A percentile compares a stretch with the other conserved stretches of the same genome.
Conservation (phyloP, 192 early-diverging fungal genomes). For the Funneliformis geosporum region DNA sequence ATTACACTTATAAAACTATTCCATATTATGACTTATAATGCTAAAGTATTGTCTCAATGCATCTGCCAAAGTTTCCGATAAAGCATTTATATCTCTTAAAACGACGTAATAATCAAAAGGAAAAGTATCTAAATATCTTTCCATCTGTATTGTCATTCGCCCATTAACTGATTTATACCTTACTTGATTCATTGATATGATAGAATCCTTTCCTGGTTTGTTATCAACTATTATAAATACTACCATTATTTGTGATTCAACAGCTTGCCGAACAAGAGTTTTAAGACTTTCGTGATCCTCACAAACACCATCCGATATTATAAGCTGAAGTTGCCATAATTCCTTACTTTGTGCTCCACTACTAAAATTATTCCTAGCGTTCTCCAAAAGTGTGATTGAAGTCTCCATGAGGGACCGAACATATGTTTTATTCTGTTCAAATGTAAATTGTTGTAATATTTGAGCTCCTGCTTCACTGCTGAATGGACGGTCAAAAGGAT, state of each 20-base stretch:
- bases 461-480: slow-evolving; percentile 87
- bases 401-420: slow-evolving; percentile 86
- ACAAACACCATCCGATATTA: slow-evolving; percentile 96
- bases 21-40: slow-evolving; percentile 55
- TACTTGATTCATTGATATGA: slow-evolving; percentile 88
- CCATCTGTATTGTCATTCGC: slow-evolving; percentile 66
- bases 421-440: slow-evolving; percentile 86
- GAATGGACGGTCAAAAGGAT: slow-evolving; percentile 94
- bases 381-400: slow-evolving; percentile 76
- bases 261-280: slow-evolving; percentile 80
- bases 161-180: slow-evolving; percentile 71
- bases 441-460: slow-evolving; percentile 88
- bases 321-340: slow-evolving; percentile 94
- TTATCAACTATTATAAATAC: slow-evolving; percentile 96
- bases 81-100: slow-evolving; percentile 80
- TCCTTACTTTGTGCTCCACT: slow-evolving; percentile 56
- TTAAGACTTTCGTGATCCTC: slow-evolving; percentile 88
- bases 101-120: slow-evolving; percentile 98
- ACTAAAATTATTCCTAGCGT: slow-evolving; percentile 54
- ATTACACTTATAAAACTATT: slow-evolving; percentile 18
- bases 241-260: slow-evolving; percentile 86
- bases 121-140: slow-evolving; percentile 92
- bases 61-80: slow-evolving; percentile 89
- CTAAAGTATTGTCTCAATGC: slow-evolving; percentile 96
- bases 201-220: slow-evolving; percentile 78